Evolutionary conservation across 2,329 filamentous ascomycete species (phyloP).

Genomic region (Zarea fungicola): DNA sequence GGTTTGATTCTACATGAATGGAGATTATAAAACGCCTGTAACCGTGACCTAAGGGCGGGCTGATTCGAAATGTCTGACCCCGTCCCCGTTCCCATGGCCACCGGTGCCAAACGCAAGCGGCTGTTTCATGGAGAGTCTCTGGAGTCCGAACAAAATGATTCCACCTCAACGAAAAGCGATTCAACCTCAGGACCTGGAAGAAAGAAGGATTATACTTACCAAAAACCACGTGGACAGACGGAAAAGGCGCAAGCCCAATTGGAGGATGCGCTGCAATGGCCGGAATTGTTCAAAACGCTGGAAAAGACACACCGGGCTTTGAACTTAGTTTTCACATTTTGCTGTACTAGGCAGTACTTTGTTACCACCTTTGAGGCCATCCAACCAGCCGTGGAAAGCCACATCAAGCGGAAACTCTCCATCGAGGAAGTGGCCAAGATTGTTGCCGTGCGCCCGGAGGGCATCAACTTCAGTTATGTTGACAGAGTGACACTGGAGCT

Average conservation of each 20-base stretch:
- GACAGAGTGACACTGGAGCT: constrained; percentile 79
- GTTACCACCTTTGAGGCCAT: constrained; percentile 90
- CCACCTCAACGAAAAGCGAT: neutral
- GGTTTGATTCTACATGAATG: too few relatives aligned
- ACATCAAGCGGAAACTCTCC: constrained; percentile 65
- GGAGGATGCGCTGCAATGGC: constrained; percentile 53
- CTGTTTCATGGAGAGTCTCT: neutral
- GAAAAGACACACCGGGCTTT: constrained; percentile 76
- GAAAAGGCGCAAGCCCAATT: constrained; percentile 10
- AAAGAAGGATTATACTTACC: neutral
- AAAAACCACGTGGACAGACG: neutral
- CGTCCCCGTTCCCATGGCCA: neutral
- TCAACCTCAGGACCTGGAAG: constrained; percentile 8
- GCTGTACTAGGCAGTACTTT: constrained; percentile 85
- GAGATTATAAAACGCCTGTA: neutral
- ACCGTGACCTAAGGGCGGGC: neutral
- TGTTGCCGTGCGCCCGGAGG: constrained; percentile 68
- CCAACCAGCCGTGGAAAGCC: constrained; percentile 74
- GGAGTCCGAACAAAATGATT: neutral
- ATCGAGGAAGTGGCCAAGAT: constrained; percentile 80
- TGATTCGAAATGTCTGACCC: neutral
- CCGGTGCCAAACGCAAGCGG: constrained; percentile 5
- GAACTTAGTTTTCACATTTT: constrained; percentile 93
- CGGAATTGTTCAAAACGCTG: constrained; percentile 65
- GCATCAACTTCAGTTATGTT: constrained; percentile 80